Evolutionary conservation across 73 alveolate species (phyloP).

Genomic region (Stentor coeruleus): DNA sequence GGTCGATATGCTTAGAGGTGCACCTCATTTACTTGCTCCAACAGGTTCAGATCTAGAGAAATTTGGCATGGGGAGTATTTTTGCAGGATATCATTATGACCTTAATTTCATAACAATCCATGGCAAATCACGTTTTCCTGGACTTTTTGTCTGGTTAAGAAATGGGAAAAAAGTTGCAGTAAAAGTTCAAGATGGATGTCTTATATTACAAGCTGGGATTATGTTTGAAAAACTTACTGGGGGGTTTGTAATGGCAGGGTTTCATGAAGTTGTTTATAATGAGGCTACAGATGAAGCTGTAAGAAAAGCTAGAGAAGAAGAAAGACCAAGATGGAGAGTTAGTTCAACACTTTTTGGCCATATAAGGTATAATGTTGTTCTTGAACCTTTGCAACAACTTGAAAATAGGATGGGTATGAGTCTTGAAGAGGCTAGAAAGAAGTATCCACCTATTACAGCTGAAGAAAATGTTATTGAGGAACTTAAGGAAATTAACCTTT

Average conservation of each 20-base stretch:
- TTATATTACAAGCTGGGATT: conserved; percentile 71
- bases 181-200: conserved; percentile 56
- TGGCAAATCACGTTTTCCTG: conserved; percentile 79
- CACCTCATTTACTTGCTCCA: conserved; percentile 90
- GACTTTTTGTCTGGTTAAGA: conserved; percentile 69
- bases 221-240: conserved; percentile 80
- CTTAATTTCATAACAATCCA: conserved; percentile 71
- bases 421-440: conserved; percentile 46
- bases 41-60: conserved; percentile 82
- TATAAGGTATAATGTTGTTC: conserved; percentile 62
- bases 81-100: conserved; percentile 92
- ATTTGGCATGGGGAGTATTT: conserved; percentile 72
- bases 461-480: conserved; percentile 64
- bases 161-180: conserved; percentile 69
- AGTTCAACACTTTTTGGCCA: conserved; percentile 82
- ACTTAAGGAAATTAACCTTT: conserved; percentile 56
- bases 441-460: conserved; percentile 49
- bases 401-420: conserved; percentile 26
- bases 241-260: conserved; percentile 78
- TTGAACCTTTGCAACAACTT: conserved; percentile 69
- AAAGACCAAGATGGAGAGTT: conserved; percentile 75
- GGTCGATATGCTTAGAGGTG: conserved; percentile 70
- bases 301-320: conserved; percentile 35
- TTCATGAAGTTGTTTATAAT: conserved; percentile 75
- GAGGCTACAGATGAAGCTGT: conserved; percentile 51